Conservation (phyloP, 345 rosid species). For the Barbarea vulgaris region DNA sequence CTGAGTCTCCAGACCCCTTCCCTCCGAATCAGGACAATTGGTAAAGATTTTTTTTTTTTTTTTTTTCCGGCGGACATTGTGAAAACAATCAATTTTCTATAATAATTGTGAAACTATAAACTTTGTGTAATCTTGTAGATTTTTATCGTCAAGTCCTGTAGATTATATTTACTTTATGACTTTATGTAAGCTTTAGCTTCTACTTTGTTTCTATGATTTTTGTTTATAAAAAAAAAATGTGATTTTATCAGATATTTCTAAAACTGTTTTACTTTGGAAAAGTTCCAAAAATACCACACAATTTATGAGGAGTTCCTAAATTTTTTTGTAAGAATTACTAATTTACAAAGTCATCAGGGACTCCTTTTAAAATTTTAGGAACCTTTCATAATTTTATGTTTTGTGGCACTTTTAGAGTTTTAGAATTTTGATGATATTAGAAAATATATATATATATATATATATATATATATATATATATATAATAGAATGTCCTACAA, state of each 20-base stretch:
- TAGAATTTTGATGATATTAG: background rate
- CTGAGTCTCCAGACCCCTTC: background rate
- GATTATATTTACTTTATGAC: background rate
- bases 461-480: no score
- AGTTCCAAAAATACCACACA: no score
- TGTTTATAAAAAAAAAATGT: background rate
- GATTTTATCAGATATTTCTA: background rate
- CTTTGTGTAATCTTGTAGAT: background rate
- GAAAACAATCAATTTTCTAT: background rate
- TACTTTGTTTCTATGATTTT: background rate
- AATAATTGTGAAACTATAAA: background rate
- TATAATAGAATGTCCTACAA: background rate
- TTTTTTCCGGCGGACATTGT: background rate
- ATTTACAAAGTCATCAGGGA: background rate
- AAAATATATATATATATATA: no score
- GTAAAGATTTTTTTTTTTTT: background rate
- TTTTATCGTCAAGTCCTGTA: background rate
- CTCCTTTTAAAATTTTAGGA: background rate
- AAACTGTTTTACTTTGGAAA: no score
- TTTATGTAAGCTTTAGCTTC: background rate
- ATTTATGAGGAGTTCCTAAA: background rate
- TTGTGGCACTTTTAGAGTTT: background rate
- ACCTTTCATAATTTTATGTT: background rate
- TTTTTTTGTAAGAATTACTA: background rate
- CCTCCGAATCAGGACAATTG: background rate